Evolutionary conservation across 768 basidiomycete species (phyloP).

Genomic region (Lentinula lateritia): DNA sequence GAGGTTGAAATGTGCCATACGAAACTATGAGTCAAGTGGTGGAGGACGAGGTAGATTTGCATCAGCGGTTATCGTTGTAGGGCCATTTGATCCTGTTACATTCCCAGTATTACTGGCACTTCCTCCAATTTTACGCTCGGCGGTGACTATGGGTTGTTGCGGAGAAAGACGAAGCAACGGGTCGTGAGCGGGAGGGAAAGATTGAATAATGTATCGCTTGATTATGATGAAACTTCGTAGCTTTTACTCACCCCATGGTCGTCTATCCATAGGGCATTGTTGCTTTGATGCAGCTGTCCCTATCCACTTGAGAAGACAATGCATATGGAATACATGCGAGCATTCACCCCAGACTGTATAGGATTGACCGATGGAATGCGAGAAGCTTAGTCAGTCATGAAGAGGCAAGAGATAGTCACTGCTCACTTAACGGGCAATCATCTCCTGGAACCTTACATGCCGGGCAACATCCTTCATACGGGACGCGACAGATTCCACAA

Average conservation of each 20-base stretch:
- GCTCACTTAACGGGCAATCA: constrained; percentile 85
- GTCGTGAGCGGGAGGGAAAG: not conserved
- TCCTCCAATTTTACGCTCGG: constrained; percentile 43
- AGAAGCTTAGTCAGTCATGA: constrained; percentile 7
- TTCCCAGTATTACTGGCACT: no score
- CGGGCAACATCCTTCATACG: constrained; percentile 94
- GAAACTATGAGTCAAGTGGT: no score
- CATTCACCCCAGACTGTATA: constrained; percentile 95
- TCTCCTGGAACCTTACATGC: constrained; percentile 96
- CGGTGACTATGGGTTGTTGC: constrained; percentile 34
- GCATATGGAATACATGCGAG: constrained; percentile 97
- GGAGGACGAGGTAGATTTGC: not conserved
- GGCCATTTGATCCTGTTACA: not conserved
- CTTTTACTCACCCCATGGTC: constrained; percentile 73
- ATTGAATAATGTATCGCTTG: not conserved
- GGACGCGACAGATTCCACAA: constrained; percentile 86
- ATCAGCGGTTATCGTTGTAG: not conserved
- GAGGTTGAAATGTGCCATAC: no score
- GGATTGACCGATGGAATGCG: constrained; percentile 11
- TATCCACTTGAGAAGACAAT: constrained; percentile 96
- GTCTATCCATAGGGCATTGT: constrained; percentile 97
- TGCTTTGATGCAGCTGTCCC: constrained; percentile 84
- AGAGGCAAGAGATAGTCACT: not conserved
- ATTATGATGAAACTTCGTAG: no score
- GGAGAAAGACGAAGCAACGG: not conserved